These are phyloP conservation scores for Myriosclerotinia scirpicola DNA, from an alignment of 2,329 filamentous ascomycete genomes.

Conservation along the genomic window DNA sequence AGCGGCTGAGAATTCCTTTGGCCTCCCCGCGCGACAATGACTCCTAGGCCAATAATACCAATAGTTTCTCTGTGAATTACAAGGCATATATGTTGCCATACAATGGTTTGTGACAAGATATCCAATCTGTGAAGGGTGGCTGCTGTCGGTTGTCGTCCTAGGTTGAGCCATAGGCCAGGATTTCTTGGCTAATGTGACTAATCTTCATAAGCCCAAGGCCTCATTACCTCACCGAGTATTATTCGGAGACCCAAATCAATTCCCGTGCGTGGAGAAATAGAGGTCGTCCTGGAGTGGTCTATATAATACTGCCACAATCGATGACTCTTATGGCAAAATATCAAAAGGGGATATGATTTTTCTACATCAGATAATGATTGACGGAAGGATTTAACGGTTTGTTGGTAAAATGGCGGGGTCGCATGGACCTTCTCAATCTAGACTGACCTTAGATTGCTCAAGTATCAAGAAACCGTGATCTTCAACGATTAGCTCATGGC, in stretches of 20 bases:
- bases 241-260: neutral
- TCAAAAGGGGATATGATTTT: conserved; percentile 6
- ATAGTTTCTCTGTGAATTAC: neutral
- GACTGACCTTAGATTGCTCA: neutral
- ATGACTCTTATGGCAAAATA: neutral
- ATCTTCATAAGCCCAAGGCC: conserved; percentile 11
- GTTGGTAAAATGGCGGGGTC: neutral
- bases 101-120: neutral
- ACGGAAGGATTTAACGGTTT: neutral
- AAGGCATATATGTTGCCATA: neutral
- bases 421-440: conserved; percentile 5
- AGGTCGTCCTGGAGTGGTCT: neutral
- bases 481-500: neutral
- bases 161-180: neutral
- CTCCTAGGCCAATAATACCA: neutral
- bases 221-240: conserved; percentile 8
- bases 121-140: conserved; percentile 8
- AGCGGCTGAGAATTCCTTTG: conserved; percentile 19
- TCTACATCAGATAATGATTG: neutral
- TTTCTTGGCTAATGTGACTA: neutral
- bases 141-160: neutral
- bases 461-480: neutral
- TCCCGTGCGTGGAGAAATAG: neutral
- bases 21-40: neutral
- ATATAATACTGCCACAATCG: neutral